These are phyloP conservation scores for Xylaria sp. DNA, from an alignment of 2,329 filamentous ascomycete species.

Conservation along the genomic window DNA sequence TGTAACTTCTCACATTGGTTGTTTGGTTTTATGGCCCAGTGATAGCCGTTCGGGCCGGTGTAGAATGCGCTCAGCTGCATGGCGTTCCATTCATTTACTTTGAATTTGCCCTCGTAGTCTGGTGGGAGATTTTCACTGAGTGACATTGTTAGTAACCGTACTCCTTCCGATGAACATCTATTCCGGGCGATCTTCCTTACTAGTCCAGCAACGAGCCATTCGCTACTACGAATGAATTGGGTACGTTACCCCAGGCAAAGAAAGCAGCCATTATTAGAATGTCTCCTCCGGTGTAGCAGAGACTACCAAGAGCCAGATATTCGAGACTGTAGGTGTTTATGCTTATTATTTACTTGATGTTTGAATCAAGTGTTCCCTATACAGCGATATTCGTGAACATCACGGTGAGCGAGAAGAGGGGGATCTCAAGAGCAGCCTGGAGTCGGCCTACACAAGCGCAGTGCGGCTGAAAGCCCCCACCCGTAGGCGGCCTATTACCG, in stretches of 20 bases:
- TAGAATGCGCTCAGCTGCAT: slow-evolving; percentile 21
- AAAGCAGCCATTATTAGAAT: slow-evolving; percentile 32
- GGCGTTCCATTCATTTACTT: slow-evolving; percentile 29
- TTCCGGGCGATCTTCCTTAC: slow-evolving; percentile 9
- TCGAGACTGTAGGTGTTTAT: background rate
- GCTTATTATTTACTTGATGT: background rate
- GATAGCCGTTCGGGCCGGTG: slow-evolving; percentile 25
- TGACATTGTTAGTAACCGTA: background rate
- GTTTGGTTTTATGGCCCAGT: slow-evolving; percentile 17
- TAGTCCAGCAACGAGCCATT: slow-evolving; percentile 32
- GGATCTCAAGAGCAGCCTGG: background rate
- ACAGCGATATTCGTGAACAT: background rate
- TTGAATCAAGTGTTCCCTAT: background rate
- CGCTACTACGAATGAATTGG: slow-evolving; percentile 29
- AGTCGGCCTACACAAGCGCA: background rate
- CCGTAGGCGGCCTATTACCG: background rate
- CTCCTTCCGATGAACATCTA: background rate
- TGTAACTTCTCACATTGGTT: slow-evolving; percentile 17
- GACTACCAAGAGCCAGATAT: background rate
- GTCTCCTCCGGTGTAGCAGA: background rate
- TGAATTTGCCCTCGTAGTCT: slow-evolving; percentile 29
- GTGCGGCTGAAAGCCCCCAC: slow-evolving; percentile 17
- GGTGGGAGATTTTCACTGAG: slow-evolving; percentile 23
- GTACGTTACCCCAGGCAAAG: slow-evolving; percentile 30
- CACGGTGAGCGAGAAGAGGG: background rate